Base-by-base conservation (phyloP, 2,329 filamentous ascomycete species). In the Metarhizium rileyi region DNA sequence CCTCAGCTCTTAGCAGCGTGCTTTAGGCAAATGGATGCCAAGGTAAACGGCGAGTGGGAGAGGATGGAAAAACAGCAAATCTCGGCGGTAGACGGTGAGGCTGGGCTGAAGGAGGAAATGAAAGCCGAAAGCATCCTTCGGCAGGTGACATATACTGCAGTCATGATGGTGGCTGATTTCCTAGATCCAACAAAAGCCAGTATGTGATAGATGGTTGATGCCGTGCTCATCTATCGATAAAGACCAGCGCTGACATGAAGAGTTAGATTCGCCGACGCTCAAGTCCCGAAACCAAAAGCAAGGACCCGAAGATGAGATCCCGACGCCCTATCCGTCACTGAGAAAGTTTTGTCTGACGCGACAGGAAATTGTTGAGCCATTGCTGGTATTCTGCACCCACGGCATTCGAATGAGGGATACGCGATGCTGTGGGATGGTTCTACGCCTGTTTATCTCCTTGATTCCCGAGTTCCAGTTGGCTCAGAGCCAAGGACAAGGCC, bases 51-150 rank as follows among this genome's bases (percentile, higher is more conserved):
- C 0, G 91, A 97, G 64, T 98, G 93, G 93, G 80, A 84, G 53
- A 80, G 81, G 56, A 81, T 96, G 51, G 80, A 83, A 61, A 70
- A 77, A 54, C 71, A 80, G 54, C 77, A 86, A 57, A 72, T 70
- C 20, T 71, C 81, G 12, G 77, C 78, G 40, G 77, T 83, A 1
- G 83, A 83, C 3, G 83, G 84, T 20, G 88, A 90, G 49, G 87
- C 87, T n/a, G 67, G 62, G 52, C 71, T 98, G 48, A 87, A 87
- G 1, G 90, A 96, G 57, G 93, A 98, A 70, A 98, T 98, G 93
- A 95, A 96, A 68, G 84, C 88, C 6, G 93, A 98, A 66, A 97
- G 91, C 61, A 94, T 98, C 27, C 72, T 98, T 43, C 82, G 93
- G 20, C 90, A 96, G 64, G 77, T 97, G 46, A 96, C 91, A 0